Evolutionary conservation across 371 early-diverging fungal species (phyloP).

Genomic region (Lichtheimia hyalospora): DNA sequence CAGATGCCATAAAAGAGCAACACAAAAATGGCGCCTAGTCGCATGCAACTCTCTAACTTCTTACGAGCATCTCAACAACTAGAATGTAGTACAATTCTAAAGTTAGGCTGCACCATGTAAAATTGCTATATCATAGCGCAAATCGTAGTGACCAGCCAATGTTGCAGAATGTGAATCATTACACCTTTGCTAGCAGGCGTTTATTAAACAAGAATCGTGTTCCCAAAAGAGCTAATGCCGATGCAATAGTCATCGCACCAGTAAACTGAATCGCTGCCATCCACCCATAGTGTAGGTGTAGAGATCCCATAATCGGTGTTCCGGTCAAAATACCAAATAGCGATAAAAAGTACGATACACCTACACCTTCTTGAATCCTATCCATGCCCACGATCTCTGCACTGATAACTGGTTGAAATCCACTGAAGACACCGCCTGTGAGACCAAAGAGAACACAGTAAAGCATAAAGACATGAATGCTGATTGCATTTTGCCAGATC

Average conservation of each 20-base stretch:
- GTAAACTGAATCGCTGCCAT: conserved; percentile 52
- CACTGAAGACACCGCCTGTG: conserved; percentile 40
- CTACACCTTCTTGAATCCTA: conserved; percentile 29
- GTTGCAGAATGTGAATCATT: too few species aligned
- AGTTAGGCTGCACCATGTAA: too few species aligned
- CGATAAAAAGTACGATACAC: conserved; percentile 34
- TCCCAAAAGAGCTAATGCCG: not conserved
- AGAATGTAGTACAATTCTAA: too few species aligned
- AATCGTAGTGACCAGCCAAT: too few species aligned
- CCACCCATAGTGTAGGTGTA: conserved; percentile 40
- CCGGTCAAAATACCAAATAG: conserved; percentile 49
- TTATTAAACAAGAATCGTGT: too few species aligned
- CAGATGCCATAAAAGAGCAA: too few species aligned
- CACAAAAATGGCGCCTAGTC: too few species aligned
- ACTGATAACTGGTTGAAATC: conserved; percentile 45
- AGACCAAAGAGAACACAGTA: conserved; percentile 47
- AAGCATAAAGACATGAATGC: conserved; percentile 36
- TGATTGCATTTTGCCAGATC: conserved; percentile 63
- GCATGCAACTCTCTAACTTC: too few species aligned
- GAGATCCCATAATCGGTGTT: conserved; percentile 43
- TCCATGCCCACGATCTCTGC: conserved; percentile 51
- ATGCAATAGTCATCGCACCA: not conserved
- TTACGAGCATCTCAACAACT: too few species aligned
- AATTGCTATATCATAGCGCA: too few species aligned
- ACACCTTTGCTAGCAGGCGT: too few species aligned